These are phyloP conservation scores for Taphrina deformans DNA, from an alignment of 1,139 yeast genomes.

Conservation along the genomic window DNA sequence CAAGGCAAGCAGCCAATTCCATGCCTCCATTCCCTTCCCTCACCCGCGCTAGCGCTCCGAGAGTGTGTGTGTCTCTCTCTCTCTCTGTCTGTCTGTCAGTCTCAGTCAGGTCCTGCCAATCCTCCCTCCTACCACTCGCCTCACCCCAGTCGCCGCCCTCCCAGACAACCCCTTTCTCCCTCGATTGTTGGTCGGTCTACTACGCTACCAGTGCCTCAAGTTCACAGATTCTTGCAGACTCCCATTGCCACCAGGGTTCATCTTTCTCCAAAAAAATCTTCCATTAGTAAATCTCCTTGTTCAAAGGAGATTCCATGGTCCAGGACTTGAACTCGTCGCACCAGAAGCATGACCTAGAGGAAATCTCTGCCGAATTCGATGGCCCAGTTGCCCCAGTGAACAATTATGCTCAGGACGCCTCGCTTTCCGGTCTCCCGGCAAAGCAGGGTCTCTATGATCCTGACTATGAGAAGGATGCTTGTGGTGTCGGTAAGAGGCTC, in stretches of 20 bases:
- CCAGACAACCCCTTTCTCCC: not conserved
- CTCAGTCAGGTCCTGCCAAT: not conserved
- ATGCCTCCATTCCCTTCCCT: not conserved
- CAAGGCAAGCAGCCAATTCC: not conserved
- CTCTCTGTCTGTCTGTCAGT: not conserved
- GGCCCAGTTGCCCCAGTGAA: conserved; percentile 47
- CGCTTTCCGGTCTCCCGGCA: conserved; percentile 91
- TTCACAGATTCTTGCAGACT: not conserved
- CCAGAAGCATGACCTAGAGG: conserved; percentile 15
- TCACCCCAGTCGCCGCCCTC: not conserved
- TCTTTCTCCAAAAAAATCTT: not conserved
- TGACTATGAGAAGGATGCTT: conserved; percentile 90
- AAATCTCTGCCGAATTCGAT: conserved; percentile 7
- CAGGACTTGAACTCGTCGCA: conserved; percentile 26
- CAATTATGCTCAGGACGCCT: conserved; percentile 71
- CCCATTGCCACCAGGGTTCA: not conserved
- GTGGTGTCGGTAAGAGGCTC: conserved; percentile 71
- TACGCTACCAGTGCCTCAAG: not conserved
- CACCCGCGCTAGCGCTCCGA: not conserved
- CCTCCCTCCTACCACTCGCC: conserved; percentile 1
- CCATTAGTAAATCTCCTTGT: conserved; percentile 9
- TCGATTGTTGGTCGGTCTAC: not conserved
- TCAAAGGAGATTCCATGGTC: conserved; percentile 27
- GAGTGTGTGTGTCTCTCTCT: conserved; percentile 1
- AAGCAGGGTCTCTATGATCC: conserved; percentile 93